These are phyloP conservation scores for Xylariaceae sp. DNA, from an alignment of 2,329 filamentous ascomycete genomes.

Conservation along the genomic window DNA sequence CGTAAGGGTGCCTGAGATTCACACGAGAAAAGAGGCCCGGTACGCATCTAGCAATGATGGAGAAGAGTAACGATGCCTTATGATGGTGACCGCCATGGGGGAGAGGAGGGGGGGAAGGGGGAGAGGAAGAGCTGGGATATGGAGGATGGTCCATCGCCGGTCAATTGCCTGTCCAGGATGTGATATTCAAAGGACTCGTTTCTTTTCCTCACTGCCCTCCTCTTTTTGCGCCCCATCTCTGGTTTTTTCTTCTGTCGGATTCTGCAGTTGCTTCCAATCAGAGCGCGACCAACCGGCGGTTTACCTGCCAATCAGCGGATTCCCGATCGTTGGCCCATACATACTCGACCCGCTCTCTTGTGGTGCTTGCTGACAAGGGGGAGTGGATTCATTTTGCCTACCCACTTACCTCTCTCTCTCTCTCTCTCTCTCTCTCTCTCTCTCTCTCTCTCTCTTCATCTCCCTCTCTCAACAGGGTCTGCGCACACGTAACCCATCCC, in stretches of 20 bases:
- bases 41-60: too few relatives aligned
- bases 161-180: background rate
- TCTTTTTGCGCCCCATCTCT: background rate
- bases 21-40: background rate
- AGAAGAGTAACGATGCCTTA: too few relatives aligned
- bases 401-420: too few relatives aligned
- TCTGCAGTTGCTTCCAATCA: background rate
- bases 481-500: too few relatives aligned
- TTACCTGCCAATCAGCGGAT: constrained; percentile 12
- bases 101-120: too few relatives aligned
- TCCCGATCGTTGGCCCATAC: constrained; percentile 9
- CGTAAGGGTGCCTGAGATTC: background rate
- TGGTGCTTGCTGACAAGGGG: constrained; percentile 2
- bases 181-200: background rate
- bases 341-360: constrained; percentile 13
- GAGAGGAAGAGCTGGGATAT: background rate
- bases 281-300: constrained; percentile 6
- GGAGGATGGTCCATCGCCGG: background rate
- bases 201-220: background rate
- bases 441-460: too few relatives aligned
- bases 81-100: too few relatives aligned
- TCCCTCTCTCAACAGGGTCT: too few relatives aligned
- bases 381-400: constrained; percentile 1
- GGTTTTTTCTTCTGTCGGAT: background rate
- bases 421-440: too few relatives aligned